Evolutionary conservation across 2,329 filamentous ascomycete genomes (phyloP).

Genomic region (Exophiala sp.): DNA sequence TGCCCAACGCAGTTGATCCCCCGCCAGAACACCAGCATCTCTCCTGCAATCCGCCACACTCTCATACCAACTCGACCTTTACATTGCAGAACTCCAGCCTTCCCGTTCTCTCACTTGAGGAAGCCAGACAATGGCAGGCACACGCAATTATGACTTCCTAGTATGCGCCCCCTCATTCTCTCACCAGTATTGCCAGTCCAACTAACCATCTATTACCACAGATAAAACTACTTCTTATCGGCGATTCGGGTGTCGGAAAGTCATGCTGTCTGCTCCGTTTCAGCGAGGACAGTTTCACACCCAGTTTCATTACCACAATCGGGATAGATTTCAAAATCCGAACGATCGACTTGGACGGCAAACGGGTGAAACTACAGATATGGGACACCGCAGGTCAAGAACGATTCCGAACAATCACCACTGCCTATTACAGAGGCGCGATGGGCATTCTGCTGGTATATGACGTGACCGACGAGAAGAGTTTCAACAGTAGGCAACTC

Average conservation of each 20-base stretch:
- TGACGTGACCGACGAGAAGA: slow-evolving; percentile 94
- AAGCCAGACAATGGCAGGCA: slow-evolving; percentile 71
- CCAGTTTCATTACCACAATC: slow-evolving; percentile 97
- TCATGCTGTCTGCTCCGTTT: slow-evolving; percentile 95
- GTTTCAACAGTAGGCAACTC: slow-evolving; percentile 73
- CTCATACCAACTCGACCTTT: neutral
- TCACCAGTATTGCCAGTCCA: slow-evolving; percentile 18
- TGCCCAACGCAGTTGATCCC: neutral
- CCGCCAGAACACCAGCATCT: too few relatives aligned
- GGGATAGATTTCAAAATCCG: slow-evolving; percentile 99
- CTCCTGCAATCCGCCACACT: neutral
- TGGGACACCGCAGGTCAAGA: slow-evolving; percentile 99
- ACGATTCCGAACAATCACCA: slow-evolving; percentile 97
- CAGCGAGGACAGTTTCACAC: slow-evolving; percentile 96
- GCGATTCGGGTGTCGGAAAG: slow-evolving; percentile 94
- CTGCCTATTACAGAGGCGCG: slow-evolving; percentile 95
- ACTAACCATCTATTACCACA: slow-evolving; percentile 40
- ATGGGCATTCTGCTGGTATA: slow-evolving; percentile 98
- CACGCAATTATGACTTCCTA: slow-evolving; percentile 98
- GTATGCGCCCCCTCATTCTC: slow-evolving; percentile 53
- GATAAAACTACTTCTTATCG: slow-evolving; percentile 97
- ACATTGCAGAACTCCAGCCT: neutral
- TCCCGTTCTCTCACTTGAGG: neutral
- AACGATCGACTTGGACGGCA: slow-evolving; percentile 97
- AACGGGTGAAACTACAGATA: slow-evolving; percentile 98